Conservation (phyloP, 1,284 basidiomycete genomes). For the Trametes pubescens region DNA sequence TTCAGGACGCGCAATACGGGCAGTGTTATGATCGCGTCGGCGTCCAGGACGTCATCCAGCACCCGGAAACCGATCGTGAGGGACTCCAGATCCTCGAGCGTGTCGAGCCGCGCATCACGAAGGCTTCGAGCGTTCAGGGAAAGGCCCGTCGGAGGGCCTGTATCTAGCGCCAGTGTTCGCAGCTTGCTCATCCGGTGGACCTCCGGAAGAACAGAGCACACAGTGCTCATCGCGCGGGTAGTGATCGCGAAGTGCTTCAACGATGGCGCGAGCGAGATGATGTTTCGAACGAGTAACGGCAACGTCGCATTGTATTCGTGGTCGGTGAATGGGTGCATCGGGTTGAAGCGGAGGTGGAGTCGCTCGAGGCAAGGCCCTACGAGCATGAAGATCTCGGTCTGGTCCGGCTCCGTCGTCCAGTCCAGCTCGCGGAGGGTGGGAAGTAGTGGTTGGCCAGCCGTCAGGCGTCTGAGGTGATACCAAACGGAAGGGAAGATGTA, state of each 20-base stretch:
- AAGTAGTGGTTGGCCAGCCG: not conserved
- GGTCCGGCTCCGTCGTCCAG: constrained; percentile 1
- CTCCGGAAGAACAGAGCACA: not conserved
- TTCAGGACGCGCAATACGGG: not conserved
- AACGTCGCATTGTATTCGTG: not conserved
- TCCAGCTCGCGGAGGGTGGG: constrained; percentile 1
- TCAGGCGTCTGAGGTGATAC: not conserved
- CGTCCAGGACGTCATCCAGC: not conserved
- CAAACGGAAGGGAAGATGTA: constrained; percentile 1
- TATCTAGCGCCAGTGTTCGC: not conserved
- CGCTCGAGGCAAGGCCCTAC: not conserved
- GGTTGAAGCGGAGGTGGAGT: not conserved
- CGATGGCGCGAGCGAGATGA: not conserved
- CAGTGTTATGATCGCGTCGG: not conserved
- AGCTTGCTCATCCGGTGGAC: not conserved
- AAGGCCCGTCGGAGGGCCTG: not conserved
- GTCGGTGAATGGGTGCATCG: not conserved
- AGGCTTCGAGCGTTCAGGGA: not conserved
- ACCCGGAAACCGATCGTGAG: not conserved
- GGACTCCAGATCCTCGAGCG: not conserved
- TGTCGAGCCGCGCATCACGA: not conserved
- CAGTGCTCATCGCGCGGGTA: not conserved
- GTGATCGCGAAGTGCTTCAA: not conserved
- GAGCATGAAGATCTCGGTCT: constrained; percentile 4
- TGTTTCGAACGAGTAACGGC: not conserved